phyloP scores from a whole-genome alignment of 2,329 filamentous ascomycete genomes.

The Pochonia chlamydosporia region DNA sequence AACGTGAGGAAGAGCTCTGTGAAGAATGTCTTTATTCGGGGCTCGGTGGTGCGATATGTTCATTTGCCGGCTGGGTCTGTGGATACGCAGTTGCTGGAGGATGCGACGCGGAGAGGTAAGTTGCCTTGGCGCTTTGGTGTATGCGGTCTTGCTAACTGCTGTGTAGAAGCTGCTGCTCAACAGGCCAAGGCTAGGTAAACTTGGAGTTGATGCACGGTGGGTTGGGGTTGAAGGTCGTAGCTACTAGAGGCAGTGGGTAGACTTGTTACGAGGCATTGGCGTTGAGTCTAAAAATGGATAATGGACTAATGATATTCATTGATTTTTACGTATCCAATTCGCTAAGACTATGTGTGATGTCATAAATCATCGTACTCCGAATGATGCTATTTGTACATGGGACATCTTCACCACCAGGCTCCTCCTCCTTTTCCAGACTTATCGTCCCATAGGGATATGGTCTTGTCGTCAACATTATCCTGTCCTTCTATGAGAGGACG shows the following conservation, averaged over 20 bases:
- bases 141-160: background rate
- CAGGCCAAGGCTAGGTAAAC: constrained; percentile 49
- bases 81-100: constrained; percentile 80
- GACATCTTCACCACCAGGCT: constrained; percentile 30
- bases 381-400: background rate
- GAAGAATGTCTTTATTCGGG: constrained; percentile 93
- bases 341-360: background rate
- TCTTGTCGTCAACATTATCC: constrained; percentile 22
- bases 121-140: background rate
- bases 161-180: constrained; percentile 50
- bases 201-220: background rate
- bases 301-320: constrained; percentile 1
- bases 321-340: background rate
- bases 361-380: background rate
- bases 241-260: background rate
- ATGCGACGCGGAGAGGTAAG: constrained; percentile 81
- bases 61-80: constrained; percentile 78
- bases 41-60: constrained; percentile 88
- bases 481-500: constrained; percentile 35
- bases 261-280: background rate
- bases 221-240: background rate
- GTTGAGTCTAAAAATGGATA: constrained; percentile 3
- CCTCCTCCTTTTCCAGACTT: constrained; percentile 31
- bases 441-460: constrained; percentile 31
- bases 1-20: constrained; percentile 56